Percentiles rank a stretch among this genome's conserved stretches.
phyloP scores from a whole-genome alignment of 1,284 basidiomycete genomes.

The Ustilago hordei region DNA sequence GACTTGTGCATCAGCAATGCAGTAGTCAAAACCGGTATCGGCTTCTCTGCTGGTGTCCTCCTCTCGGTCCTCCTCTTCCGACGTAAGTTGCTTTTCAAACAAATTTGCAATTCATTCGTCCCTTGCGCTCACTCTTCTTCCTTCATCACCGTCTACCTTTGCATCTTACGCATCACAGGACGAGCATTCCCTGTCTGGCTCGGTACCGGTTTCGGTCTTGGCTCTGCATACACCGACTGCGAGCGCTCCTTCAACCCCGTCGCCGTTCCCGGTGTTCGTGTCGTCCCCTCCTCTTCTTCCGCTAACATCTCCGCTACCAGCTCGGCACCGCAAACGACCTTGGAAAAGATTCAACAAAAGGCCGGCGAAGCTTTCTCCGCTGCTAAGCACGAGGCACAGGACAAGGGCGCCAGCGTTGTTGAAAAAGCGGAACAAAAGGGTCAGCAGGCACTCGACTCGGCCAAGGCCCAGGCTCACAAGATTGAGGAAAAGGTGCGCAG shows the following conservation, averaged over 20 bases:
- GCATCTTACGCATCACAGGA: conserved; percentile 74
- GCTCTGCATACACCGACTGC: conserved; percentile 90
- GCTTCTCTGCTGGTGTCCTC: conserved; percentile 92
- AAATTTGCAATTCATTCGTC: not conserved
- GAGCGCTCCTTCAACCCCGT: conserved; percentile 96
- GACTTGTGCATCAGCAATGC: conserved; percentile 71
- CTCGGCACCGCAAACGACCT: conserved; percentile 50
- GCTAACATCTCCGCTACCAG: conserved; percentile 61
- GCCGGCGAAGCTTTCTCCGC: conserved; percentile 63
- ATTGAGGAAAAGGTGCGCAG: conserved; percentile 65
- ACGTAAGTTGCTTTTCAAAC: conserved; percentile 75
- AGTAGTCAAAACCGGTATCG: conserved; percentile 81
- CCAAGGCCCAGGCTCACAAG: conserved; percentile 53
- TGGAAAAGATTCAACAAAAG: conserved; percentile 62
- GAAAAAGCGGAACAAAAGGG: conserved; percentile 48
- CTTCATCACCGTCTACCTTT: conserved; percentile 27
- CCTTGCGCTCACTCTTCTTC: conserved; percentile 15
- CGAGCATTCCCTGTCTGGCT: conserved; percentile 96
- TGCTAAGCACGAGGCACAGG: conserved; percentile 55
- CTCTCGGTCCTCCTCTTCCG: conserved; percentile 94
- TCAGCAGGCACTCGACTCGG: conserved; percentile 58
- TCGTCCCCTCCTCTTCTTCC: conserved; percentile 73
- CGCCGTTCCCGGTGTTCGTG: conserved; percentile 87
- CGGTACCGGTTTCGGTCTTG: conserved; percentile 86
- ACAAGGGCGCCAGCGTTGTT: conserved; percentile 36